Evolutionary conservation across 768 basidiomycete genomes (phyloP).

Genomic region (Kondoa malvinella): DNA sequence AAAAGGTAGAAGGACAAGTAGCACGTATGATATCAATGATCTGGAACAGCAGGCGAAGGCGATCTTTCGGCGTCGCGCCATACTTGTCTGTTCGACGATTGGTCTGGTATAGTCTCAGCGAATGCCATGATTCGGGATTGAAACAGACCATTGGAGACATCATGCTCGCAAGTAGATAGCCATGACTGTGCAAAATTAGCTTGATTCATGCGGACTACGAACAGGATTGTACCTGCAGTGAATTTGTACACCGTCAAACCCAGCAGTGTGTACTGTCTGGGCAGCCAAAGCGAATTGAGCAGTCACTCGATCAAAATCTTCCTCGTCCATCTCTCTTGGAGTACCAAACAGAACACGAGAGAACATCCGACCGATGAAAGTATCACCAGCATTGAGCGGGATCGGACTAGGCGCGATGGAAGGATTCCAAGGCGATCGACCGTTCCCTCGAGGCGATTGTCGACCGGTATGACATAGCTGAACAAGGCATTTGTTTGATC

Average conservation of each 20-base stretch:
- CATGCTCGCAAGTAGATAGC: constrained; percentile 67
- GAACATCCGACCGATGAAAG: constrained; percentile 33
- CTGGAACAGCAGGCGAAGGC: constrained; percentile 43
- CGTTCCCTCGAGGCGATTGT: constrained; percentile 58
- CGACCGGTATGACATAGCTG: constrained; percentile 65
- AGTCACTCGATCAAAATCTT: constrained; percentile 48
- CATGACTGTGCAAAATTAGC: constrained; percentile 42
- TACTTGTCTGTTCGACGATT: constrained; percentile 50
- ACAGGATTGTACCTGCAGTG: constrained; percentile 35
- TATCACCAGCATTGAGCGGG: constrained; percentile 23
- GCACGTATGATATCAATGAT: constrained; percentile 45
- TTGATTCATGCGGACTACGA: not conserved
- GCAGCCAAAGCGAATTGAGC: constrained; percentile 53
- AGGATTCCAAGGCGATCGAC: constrained; percentile 43
- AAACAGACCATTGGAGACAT: constrained; percentile 48
- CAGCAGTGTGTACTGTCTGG: constrained; percentile 44
- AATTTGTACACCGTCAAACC: constrained; percentile 72
- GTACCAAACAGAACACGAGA: constrained; percentile 46
- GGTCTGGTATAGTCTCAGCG: constrained; percentile 30
- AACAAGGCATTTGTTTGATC: constrained; percentile 45
- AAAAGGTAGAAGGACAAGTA: constrained; percentile 43
- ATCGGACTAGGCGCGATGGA: constrained; percentile 56
- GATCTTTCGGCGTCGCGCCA: constrained; percentile 36
- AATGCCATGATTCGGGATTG: not conserved
- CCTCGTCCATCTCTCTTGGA: constrained; percentile 44